Conservation (phyloP, 108 stramenopile species). For the Cyclotella kingstonii region DNA sequence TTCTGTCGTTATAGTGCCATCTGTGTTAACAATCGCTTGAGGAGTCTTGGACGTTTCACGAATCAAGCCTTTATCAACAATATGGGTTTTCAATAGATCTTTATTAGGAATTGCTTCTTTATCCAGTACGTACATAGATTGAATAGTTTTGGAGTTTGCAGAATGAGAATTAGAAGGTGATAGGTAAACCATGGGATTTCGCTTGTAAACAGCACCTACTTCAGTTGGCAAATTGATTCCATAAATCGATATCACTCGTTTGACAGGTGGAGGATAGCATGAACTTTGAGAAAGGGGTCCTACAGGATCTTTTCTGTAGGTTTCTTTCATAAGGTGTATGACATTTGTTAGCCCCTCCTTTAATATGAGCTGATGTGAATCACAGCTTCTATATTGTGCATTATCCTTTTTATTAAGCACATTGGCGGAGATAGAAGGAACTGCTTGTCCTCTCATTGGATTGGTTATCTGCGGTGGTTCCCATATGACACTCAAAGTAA, state of each 20-base stretch:
- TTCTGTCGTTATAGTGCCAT: background rate
- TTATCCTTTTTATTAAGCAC: background rate
- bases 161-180: conserved; percentile 2
- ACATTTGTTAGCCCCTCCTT: conserved; percentile 16
- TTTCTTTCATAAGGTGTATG: conserved; percentile 2
- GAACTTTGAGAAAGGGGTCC: conserved; percentile 17
- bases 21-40: conserved; percentile 12
- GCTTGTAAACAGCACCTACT: conserved; percentile 48
- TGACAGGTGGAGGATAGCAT: conserved; percentile 55
- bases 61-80: conserved; percentile 41
- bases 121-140: conserved; percentile 41
- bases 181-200: conserved; percentile 28
- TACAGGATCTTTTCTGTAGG: conserved; percentile 18
- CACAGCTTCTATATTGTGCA: background rate
- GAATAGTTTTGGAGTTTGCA: conserved; percentile 1
- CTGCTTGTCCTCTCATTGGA: background rate
- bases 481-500: conserved; percentile 4
- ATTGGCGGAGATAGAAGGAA: background rate
- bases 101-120: conserved; percentile 22
- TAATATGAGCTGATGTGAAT: background rate
- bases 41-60: conserved; percentile 49
- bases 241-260: conserved; percentile 55
- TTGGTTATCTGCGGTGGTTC: conserved; percentile 1
- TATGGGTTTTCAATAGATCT: conserved; percentile 17
- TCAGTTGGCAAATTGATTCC: conserved; percentile 63